A percentile compares a stretch with the other conserved stretches of the same genome.
phyloP scores from a whole-genome alignment of 768 basidiomycete genomes.

The Psilocybe subaeruginosa region DNA sequence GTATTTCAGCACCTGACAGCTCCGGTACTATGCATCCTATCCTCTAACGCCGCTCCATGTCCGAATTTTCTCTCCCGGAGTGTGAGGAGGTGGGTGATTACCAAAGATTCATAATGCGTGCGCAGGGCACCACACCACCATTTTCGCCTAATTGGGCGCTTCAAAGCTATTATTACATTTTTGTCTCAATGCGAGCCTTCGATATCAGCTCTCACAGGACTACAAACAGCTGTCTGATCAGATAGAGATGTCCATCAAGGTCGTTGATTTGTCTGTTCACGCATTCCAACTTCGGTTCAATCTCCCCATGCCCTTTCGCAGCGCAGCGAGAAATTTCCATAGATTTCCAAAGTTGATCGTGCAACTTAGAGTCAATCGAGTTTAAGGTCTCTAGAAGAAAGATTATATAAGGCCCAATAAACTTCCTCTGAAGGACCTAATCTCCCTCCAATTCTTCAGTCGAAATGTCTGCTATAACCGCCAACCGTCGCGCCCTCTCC shows the following conservation, averaged over 20 bases:
- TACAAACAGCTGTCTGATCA: background rate
- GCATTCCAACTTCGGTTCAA: constrained; percentile 1
- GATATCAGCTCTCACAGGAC: constrained; percentile 9
- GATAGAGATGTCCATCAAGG: constrained; percentile 5
- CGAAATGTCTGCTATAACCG: constrained; percentile 14
- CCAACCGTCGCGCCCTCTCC: constrained; percentile 21
- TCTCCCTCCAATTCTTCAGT: background rate
- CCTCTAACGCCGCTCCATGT: constrained; percentile 32
- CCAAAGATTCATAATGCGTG: constrained; percentile 8
- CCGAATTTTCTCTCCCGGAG: constrained; percentile 19
- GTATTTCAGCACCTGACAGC: constrained; percentile 1
- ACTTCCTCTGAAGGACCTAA: background rate
- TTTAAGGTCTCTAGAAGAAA: constrained; percentile 2
- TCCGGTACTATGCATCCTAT: constrained; percentile 4
- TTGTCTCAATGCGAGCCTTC: background rate
- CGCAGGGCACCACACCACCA: constrained; percentile 8
- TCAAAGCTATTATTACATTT: constrained; percentile 10
- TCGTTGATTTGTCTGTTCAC: constrained; percentile 7
- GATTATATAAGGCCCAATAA: background rate
- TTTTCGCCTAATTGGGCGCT: constrained; percentile 15
- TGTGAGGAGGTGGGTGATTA: constrained; percentile 12
- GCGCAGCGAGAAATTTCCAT: constrained; percentile 5
- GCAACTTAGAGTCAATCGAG: background rate
- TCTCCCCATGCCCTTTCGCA: constrained; percentile 13
- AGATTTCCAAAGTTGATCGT: background rate